phyloP scores from a whole-genome alignment of 2,329 filamentous ascomycete species.

The Aureobasidium subglaciale region DNA sequence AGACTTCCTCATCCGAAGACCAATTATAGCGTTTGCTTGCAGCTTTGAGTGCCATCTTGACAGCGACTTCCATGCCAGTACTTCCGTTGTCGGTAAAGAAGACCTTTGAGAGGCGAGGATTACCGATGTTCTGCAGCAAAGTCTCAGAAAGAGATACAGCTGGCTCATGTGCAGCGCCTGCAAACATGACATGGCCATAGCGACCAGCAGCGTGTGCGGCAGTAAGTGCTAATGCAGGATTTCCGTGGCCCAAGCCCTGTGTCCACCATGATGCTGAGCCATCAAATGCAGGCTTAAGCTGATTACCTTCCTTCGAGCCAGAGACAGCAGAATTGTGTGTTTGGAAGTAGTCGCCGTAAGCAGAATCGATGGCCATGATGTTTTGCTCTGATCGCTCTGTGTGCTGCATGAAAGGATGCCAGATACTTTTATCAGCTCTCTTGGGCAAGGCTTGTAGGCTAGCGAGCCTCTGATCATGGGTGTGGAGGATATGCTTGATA shows the following conservation, averaged over 20 bases:
- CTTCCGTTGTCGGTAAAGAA: constrained; percentile 84
- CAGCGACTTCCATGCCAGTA: constrained; percentile 73
- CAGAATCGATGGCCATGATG: constrained; percentile 73
- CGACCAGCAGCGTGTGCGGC: constrained; percentile 75
- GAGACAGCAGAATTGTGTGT: constrained; percentile 32
- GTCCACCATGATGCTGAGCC: constrained; percentile 90
- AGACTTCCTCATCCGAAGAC: constrained; percentile 51
- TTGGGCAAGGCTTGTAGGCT: constrained; percentile 55
- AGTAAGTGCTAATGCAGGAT: constrained; percentile 61
- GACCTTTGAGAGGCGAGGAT: constrained; percentile 60
- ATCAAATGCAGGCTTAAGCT: constrained; percentile 65
- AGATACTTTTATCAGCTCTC: constrained; percentile 59
- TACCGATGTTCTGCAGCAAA: constrained; percentile 53
- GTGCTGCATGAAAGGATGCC: constrained; percentile 86
- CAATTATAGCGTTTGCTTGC: constrained; percentile 60
- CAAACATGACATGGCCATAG: constrained; percentile 87
- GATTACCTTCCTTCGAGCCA: constrained; percentile 20
- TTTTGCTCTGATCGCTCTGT: constrained; percentile 52
- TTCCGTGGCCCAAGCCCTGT: constrained; percentile 76
- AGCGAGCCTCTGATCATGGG: constrained; percentile 51
- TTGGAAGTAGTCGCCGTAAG: constrained; percentile 72
- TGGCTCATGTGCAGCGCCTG: constrained; percentile 70
- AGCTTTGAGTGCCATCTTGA: constrained; percentile 77
- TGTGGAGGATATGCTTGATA: constrained; percentile 45
- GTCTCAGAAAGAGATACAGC: constrained; percentile 62